Conservation (phyloP, 331 rosid species). For the Cydonia oblonga region DNA sequence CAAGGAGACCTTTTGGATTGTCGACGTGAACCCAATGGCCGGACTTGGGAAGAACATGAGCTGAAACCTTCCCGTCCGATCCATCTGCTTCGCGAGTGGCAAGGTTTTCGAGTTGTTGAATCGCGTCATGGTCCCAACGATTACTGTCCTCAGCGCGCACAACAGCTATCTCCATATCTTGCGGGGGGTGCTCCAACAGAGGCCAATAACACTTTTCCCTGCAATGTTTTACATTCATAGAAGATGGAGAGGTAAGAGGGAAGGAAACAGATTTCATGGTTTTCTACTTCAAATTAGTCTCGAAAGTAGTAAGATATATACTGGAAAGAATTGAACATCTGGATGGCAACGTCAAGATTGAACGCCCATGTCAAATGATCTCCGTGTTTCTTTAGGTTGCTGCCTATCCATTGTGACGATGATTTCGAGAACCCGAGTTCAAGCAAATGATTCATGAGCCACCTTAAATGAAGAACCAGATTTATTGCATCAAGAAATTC, state of each 20-base stretch:
- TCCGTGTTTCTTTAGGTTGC: constrained; percentile 71
- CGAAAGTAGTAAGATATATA: no score
- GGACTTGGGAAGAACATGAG: constrained; percentile 60
- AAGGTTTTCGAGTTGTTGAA: constrained; percentile 42
- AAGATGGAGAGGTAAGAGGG: neutral
- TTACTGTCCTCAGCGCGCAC: constrained; percentile 88
- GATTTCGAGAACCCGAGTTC: constrained; percentile 82
- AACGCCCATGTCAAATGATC: constrained; percentile 76
- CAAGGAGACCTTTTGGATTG: constrained; percentile 78
- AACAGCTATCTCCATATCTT: constrained; percentile 46
- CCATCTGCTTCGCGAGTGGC: constrained; percentile 27
- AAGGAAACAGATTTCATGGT: no score
- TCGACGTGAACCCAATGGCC: constrained; percentile 98
- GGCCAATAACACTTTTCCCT: constrained; percentile 72
- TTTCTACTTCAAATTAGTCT: no score
- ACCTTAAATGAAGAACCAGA: constrained; percentile 38
- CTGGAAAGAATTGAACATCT: constrained; percentile 85
- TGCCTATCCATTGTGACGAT: constrained; percentile 84
- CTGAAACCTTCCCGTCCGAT: constrained; percentile 47
- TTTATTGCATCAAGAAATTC: no score
- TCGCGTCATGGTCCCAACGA: constrained; percentile 50
- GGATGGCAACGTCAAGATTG: constrained; percentile 64
- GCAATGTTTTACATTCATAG: neutral
- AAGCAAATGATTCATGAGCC: constrained; percentile 81
- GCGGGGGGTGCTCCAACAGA: constrained; percentile 69